Percentiles rank a stretch among this genome's conserved stretches.
phyloP scores from a whole-genome alignment of 352 stramenopile genomes.

The Pythium phragmitis region DNA sequence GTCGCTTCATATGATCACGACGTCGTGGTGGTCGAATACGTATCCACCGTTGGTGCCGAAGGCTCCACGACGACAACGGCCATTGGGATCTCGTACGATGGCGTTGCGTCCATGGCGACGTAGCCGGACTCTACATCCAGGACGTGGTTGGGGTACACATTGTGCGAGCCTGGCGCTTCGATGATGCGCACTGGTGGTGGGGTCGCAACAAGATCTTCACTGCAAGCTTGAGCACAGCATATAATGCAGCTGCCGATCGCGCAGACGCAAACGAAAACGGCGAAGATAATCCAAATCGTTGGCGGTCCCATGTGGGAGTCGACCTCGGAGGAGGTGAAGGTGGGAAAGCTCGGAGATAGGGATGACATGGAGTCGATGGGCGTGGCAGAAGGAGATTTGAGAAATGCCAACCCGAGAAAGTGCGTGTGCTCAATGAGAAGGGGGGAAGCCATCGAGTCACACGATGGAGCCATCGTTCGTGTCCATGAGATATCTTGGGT shows the following conservation, averaged over 20 bases:
- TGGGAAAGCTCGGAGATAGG: neutral
- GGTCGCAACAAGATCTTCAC: neutral
- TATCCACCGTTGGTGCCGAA: neutral
- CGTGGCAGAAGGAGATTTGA: neutral
- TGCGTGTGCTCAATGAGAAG: neutral
- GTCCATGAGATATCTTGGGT: too few relatives aligned
- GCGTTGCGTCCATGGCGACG: neutral
- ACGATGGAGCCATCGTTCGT: too few relatives aligned
- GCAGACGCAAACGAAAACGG: conserved; percentile 3
- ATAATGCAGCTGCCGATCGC: neutral
- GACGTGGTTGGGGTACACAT: conserved; percentile 11
- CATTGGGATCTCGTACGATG: neutral
- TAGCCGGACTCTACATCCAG: neutral
- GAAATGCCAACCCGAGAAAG: neutral
- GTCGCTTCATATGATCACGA: too few relatives aligned
- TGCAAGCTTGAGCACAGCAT: neutral
- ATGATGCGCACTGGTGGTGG: conserved; percentile 8
- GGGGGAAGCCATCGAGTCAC: too few relatives aligned
- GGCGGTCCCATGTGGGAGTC: neutral
- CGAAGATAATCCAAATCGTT: conserved; percentile 11
- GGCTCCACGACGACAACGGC: neutral
- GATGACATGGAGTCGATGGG: neutral
- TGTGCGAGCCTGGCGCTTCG: neutral
- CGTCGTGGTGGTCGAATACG: neutral
- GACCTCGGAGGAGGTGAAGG: neutral